Percentiles rank a stretch among this genome's conserved stretches.
These are phyloP conservation scores for Alternaria conjuncta DNA, from an alignment of 2,329 filamentous ascomycete genomes.

Conservation along the genomic window DNA sequence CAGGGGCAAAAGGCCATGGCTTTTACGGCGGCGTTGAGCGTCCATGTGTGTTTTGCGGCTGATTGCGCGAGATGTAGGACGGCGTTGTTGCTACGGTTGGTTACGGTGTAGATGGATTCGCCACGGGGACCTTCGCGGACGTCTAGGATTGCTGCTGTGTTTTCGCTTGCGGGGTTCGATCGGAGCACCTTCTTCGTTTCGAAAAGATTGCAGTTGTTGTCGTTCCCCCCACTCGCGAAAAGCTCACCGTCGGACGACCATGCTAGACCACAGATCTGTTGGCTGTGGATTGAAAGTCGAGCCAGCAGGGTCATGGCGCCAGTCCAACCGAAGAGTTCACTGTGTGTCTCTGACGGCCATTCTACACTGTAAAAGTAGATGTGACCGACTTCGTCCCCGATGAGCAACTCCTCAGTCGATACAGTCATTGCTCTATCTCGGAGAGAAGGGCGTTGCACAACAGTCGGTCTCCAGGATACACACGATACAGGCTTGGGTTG, in stretches of 20 bases:
- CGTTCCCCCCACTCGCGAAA: slow-evolving; percentile 90
- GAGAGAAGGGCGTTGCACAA: slow-evolving; percentile 58
- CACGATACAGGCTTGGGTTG: slow-evolving; percentile 78
- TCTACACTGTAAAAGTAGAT: slow-evolving; percentile 91
- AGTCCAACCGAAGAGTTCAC: slow-evolving; percentile 75
- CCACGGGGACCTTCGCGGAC: slow-evolving; percentile 35
- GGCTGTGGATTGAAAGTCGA: slow-evolving; percentile 77
- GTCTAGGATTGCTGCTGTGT: slow-evolving; percentile 23
- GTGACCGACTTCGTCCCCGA: slow-evolving; percentile 82
- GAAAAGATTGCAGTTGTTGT: slow-evolving; percentile 87
- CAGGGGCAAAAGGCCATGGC: slow-evolving; percentile 97
- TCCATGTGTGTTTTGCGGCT: slow-evolving; percentile 73
- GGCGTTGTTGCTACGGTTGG: slow-evolving; percentile 39
- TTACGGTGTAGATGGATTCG: slow-evolving; percentile 44
- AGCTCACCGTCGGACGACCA: slow-evolving; percentile 79
- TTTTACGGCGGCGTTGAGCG: slow-evolving; percentile 88
- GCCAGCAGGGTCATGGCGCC: slow-evolving; percentile 80
- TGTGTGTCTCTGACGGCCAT: slow-evolving; percentile 68
- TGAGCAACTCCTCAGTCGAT: slow-evolving; percentile 79
- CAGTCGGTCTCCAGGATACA: slow-evolving; percentile 77
- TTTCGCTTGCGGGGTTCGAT: slow-evolving; percentile 10
- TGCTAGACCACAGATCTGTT: slow-evolving; percentile 91
- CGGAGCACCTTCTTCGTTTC: slow-evolving; percentile 66
- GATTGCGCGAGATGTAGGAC: slow-evolving; percentile 59
- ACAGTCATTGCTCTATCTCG: slow-evolving; percentile 60